Percentiles rank a stretch among this genome's conserved stretches.
Evolutionary conservation across 1,284 basidiomycete species (phyloP).

Genomic region (Cryptococcus deneoformans): DNA sequence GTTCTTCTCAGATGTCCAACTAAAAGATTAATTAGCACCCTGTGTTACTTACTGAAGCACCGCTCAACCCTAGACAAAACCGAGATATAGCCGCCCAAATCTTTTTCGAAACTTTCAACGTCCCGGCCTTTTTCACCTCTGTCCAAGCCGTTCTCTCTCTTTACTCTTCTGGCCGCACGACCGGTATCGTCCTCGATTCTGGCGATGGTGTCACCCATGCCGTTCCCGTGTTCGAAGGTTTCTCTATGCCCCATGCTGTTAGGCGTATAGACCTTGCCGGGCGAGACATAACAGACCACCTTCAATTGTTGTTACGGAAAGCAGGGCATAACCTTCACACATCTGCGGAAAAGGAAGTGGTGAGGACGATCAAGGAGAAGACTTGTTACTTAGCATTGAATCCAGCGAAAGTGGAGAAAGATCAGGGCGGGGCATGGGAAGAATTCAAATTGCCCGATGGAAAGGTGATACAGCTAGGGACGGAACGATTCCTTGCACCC

Average conservation of each 20-base stretch:
- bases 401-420: conserved; percentile 93
- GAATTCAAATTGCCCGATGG: conserved; percentile 96
- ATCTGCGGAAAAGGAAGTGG: conserved; percentile 95
- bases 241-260: conserved; percentile 98
- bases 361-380: conserved; percentile 97
- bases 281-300: conserved; percentile 94
- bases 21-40: conserved; percentile 69
- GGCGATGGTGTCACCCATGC: conserved; percentile 99
- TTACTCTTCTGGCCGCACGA: conserved; percentile 99
- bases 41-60: conserved; percentile 90
- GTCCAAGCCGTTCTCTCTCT: conserved; percentile 96
- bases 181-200: conserved; percentile 97
- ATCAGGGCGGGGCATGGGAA: conserved; percentile 67
- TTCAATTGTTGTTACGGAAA: conserved; percentile 91
- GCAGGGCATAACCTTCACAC: conserved; percentile 94
- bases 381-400: conserved; percentile 92
- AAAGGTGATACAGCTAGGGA: conserved; percentile 89
- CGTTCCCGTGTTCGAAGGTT: conserved; percentile 98
- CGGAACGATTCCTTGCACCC: conserved; percentile 94
- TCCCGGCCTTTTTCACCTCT: conserved; percentile 94
- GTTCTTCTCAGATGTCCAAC: not conserved
- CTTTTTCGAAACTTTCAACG: conserved; percentile 99
- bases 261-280: conserved; percentile 95
- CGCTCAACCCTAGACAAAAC: conserved; percentile 90
- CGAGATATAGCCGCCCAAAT: conserved; percentile 94